Evolutionary conservation across 2,329 filamentous ascomycete species (phyloP), one percentile per base, ranked within the genome.

Genomic region (Hirsutella minnesotensis): DNA sequence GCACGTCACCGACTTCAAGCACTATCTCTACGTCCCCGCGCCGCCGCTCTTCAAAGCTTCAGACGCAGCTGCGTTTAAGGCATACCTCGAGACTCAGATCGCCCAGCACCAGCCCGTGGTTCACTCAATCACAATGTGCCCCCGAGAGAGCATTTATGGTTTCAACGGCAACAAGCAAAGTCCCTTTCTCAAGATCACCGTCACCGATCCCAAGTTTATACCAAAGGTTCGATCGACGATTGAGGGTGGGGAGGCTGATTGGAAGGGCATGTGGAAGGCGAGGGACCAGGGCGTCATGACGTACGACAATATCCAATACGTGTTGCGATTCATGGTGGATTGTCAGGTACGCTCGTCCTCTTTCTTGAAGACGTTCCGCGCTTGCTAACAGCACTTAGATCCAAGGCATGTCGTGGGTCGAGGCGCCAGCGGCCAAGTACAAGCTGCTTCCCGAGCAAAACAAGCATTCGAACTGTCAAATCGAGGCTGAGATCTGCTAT

Each of bases 321-420:
- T 96, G 21, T 65, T 96, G 50, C 77, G 92, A 41, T 96, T 98
- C 65, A 98, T 98, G 92, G 90, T 98, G 40, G 92, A 98, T 62
- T 94, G 85, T 51, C 83, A 89, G 61, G 81, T 86, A 68, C 52
- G 66, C 8, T 16, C 24, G 18, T 8, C 20, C n/a, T 13, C 20
- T 15, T 27, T 15, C 4, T 9, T 7, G 30, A 20, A 21, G 10
- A 3, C 7, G 18, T 20, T 22, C 12, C 13, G 13, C 39, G 8
- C 3, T 5, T 27, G 16, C 50, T 61, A 42, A 60, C 46, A 39
- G 39, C 44, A 21, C 8, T 24, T 22, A 86, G 75, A 83, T 98
- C 37, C 75, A 84, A 44, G 92, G 92, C 49, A 98, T 98, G 92
- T 90, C 88, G 1, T 98, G 92, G 92, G 87, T 96, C 0, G 87